A percentile compares a stretch with the other conserved stretches of the same genome.
Evolutionary conservation across 2,329 filamentous ascomycete species (phyloP).

Genomic region (Alternaria sp.): DNA sequence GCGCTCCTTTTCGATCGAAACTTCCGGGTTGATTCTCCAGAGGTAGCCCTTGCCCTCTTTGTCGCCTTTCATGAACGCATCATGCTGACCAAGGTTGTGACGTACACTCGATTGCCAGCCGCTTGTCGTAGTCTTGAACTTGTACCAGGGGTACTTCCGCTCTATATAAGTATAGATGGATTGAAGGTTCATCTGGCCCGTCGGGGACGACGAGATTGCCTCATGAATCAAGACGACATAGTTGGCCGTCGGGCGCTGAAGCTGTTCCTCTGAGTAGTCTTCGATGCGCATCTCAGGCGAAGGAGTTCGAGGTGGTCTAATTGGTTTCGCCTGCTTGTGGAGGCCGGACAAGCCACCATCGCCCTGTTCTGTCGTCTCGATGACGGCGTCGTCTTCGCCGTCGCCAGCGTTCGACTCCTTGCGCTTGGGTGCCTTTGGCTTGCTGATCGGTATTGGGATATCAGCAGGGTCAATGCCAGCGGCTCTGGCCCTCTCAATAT

Average conservation of each 20-base stretch:
- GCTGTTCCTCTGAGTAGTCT: conserved; percentile 75
- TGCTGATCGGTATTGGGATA: conserved; percentile 41
- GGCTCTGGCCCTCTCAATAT: conserved; percentile 50
- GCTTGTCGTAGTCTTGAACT: conserved; percentile 63
- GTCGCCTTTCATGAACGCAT: conserved; percentile 66
- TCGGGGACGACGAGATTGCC: conserved; percentile 62
- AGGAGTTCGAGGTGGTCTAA: conserved; percentile 59
- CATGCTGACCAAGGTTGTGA: conserved; percentile 66
- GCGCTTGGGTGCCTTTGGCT: conserved; percentile 43
- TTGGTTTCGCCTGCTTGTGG: conserved; percentile 56
- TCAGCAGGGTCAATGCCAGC: conserved; percentile 47
- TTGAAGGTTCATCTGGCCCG: conserved; percentile 66
- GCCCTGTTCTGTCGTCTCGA: conserved; percentile 48
- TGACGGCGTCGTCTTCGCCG: conserved; percentile 41
- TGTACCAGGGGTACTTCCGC: conserved; percentile 68
- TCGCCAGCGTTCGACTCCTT: conserved; percentile 49
- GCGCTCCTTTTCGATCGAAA: conserved; percentile 65
- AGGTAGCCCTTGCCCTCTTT: conserved; percentile 68
- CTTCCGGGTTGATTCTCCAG: conserved; percentile 65
- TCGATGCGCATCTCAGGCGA: conserved; percentile 68
- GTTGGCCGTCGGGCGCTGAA: conserved; percentile 70
- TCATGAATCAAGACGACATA: conserved; percentile 70
- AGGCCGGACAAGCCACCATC: conserved; percentile 47
- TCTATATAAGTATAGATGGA: conserved; percentile 70
- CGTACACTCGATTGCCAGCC: conserved; percentile 72